Evolutionary conservation across 2,329 filamentous ascomycete species (phyloP).

Genomic region (Berkeleyomyces rouxiae): DNA sequence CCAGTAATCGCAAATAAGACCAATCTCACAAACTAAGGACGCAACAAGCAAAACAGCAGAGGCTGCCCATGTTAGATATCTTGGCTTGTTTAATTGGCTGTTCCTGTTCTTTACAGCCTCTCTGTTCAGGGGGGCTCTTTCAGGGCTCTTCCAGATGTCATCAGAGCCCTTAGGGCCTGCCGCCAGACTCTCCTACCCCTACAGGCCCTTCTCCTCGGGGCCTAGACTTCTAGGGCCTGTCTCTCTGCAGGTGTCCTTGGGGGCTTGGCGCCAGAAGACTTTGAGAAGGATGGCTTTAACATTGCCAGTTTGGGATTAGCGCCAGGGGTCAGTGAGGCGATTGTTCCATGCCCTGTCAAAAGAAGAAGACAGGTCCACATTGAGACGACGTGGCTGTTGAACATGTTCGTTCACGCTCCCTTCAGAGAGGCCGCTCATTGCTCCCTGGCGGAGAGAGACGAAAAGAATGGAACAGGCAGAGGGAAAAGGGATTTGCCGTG

Average conservation of each 20-base stretch:
- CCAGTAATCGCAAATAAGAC: not conserved
- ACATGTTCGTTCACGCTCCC: not conserved
- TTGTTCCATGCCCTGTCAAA: conserved; percentile 1
- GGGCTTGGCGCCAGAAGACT: not conserved
- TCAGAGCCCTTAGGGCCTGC: not conserved
- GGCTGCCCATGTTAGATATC: too few relatives aligned
- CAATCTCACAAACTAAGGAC: not conserved
- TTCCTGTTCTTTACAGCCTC: not conserved
- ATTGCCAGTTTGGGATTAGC: conserved; percentile 6
- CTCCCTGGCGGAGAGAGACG: not conserved
- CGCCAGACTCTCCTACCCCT: too few relatives aligned
- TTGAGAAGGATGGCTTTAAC: not conserved
- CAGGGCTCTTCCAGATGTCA: not conserved
- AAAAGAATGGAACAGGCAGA: not conserved
- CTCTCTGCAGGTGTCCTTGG: too few relatives aligned
- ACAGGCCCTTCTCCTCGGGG: too few relatives aligned
- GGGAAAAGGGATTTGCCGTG: not conserved
- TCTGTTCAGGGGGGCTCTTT: not conserved
- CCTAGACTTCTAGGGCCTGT: too few relatives aligned
- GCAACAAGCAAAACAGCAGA: not conserved
- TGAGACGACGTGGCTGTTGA: not conserved
- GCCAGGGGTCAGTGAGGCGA: conserved; percentile 4
- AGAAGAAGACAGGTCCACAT: not conserved
- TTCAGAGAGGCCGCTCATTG: not conserved
- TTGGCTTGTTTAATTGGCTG: too few relatives aligned